Conservation (phyloP, 352 stramenopile species). For the Phytophthora pistaciae region DNA sequence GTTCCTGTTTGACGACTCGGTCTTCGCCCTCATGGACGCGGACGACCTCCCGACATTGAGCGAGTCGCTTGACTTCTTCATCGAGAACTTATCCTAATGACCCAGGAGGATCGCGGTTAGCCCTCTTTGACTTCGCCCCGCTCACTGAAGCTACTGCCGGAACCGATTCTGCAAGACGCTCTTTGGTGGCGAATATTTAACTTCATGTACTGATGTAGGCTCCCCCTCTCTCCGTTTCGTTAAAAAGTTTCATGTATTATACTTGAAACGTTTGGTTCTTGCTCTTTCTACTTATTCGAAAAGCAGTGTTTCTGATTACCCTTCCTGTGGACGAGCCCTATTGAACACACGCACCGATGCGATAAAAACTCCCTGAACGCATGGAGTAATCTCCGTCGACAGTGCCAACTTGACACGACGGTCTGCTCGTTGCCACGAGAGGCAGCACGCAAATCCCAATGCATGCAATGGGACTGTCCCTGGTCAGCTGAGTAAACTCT, state of each 20-base stretch:
- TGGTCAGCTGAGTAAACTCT: too few species aligned
- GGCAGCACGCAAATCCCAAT: too few species aligned
- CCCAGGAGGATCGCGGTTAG: not conserved
- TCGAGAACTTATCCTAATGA: conserved; percentile 47
- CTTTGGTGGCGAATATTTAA: conserved; percentile 17
- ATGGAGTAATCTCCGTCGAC: too few species aligned
- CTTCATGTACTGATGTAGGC: conserved; percentile 10
- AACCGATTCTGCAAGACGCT: not conserved
- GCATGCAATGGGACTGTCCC: too few species aligned
- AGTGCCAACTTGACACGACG: too few species aligned
- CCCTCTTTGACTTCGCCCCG: not conserved
- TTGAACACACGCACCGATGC: too few species aligned
- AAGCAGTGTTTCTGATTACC: too few species aligned
- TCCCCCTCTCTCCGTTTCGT: not conserved
- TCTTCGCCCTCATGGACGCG: conserved; percentile 26
- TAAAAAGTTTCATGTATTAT: not conserved
- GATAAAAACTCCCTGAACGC: too few species aligned
- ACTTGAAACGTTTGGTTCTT: not conserved
- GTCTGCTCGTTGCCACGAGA: too few species aligned
- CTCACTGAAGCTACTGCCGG: not conserved
- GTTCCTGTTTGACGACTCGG: conserved; percentile 28
- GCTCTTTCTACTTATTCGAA: too few species aligned
- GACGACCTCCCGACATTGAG: conserved; percentile 56
- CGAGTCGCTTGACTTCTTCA: conserved; percentile 74
- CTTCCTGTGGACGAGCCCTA: too few species aligned